Percentiles rank a stretch among this genome's conserved stretches.
phyloP scores from a whole-genome alignment of 768 basidiomycete genomes.

The Tulasnella sp. region DNA sequence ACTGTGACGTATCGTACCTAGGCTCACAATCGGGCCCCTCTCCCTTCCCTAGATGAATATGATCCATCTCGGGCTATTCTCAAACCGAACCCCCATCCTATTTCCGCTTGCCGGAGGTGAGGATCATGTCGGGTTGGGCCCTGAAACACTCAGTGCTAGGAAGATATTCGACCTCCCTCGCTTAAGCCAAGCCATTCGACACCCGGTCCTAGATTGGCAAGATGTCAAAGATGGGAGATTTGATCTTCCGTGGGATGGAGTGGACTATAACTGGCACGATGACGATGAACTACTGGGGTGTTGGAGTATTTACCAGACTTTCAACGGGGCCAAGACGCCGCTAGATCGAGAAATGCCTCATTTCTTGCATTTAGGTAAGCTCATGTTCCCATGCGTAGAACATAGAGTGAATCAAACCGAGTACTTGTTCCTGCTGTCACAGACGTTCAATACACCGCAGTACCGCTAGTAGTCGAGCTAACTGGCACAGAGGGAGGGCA shows the following conservation, averaged over 20 bases:
- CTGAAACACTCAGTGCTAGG: slow-evolving; percentile 48
- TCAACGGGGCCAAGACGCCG: background rate
- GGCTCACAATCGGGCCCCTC: background rate
- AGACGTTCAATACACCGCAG: background rate
- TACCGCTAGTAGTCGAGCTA: background rate
- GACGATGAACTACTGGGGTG: background rate
- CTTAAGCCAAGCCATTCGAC: slow-evolving; percentile 51
- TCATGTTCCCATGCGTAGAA: background rate
- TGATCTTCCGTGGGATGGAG: slow-evolving; percentile 20
- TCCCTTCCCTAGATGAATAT: slow-evolving; percentile 46
- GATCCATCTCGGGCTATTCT: slow-evolving; percentile 61
- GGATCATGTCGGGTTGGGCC: slow-evolving; percentile 35
- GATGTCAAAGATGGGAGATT: slow-evolving; percentile 55
- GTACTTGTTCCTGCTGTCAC: background rate
- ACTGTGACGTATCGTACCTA: no score
- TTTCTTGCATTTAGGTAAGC: background rate
- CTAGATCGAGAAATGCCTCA: background rate
- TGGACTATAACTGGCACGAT: background rate
- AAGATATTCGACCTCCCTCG: slow-evolving; percentile 64
- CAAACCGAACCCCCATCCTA: slow-evolving; percentile 59
- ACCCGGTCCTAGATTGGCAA: slow-evolving; percentile 64
- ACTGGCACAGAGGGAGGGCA: background rate
- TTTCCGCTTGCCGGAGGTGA: slow-evolving; percentile 55
- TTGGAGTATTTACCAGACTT: slow-evolving; percentile 9
- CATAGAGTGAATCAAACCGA: background rate